phyloP scores from a whole-genome alignment of 2,329 filamentous ascomycete species.

The Tympanopsis confertula region DNA sequence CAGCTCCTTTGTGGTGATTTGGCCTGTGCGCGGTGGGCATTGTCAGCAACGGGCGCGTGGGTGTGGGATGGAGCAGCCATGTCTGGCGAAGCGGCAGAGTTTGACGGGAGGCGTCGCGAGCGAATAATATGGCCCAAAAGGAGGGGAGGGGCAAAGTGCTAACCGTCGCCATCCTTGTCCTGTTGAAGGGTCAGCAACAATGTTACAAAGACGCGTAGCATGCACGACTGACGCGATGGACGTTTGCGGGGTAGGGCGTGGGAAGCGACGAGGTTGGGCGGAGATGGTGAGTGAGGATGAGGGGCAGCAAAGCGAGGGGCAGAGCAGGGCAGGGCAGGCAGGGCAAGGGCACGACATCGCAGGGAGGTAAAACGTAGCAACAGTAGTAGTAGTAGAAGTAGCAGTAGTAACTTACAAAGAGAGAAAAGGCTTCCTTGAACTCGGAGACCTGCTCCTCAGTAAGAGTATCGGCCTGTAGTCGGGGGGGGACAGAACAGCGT shows the following conservation, averaged over 20 bases:
- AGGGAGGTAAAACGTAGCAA: slow-evolving; percentile 2
- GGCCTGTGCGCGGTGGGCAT: slow-evolving; percentile 37
- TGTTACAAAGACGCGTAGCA: no score
- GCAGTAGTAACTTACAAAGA: slow-evolving; percentile 67
- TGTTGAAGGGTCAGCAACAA: no score
- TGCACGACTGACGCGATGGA: no score
- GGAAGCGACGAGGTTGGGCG: slow-evolving; percentile 10
- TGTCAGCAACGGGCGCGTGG: neutral
- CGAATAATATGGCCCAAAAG: neutral
- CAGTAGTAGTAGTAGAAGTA: slow-evolving; percentile 7
- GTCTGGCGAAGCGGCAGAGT: slow-evolving; percentile 1
- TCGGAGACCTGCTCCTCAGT: slow-evolving; percentile 99
- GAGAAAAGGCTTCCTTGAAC: slow-evolving; percentile 99
- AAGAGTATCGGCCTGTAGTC: slow-evolving; percentile 77
- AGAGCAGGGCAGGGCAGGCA: slow-evolving; percentile 1
- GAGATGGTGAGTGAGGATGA: neutral
- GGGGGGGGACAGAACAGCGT: no score
- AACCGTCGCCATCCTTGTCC: slow-evolving; percentile 88
- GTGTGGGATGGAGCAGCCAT: neutral
- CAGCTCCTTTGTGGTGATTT: slow-evolving; percentile 85
- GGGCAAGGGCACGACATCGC: slow-evolving; percentile 3
- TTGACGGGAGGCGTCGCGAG: slow-evolving; percentile 2
- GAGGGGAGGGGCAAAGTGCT: slow-evolving; percentile 27
- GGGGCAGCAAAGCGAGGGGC: neutral
- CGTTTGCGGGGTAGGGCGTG: slow-evolving; percentile 7